Evolutionary conservation across 2,329 filamentous ascomycete species (phyloP).

Genomic region (Talaromyces atroroseus): DNA sequence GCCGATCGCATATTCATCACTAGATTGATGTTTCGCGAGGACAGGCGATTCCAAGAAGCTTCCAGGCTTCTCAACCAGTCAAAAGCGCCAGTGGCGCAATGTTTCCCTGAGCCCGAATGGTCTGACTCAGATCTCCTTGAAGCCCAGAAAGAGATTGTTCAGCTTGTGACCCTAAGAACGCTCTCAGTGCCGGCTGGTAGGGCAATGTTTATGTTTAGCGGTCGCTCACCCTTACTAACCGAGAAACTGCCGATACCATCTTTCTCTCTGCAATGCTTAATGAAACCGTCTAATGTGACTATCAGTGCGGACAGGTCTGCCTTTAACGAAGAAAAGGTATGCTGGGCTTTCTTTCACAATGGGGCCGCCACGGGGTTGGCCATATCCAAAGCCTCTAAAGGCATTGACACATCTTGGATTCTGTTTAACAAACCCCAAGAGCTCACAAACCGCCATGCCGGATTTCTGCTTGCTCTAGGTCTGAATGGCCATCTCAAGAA

Average conservation of each 20-base stretch:
- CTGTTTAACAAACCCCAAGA: slow-evolving; percentile 95
- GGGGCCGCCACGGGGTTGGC: slow-evolving; percentile 88
- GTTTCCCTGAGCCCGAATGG: slow-evolving; percentile 69
- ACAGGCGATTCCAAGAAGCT: slow-evolving; percentile 83
- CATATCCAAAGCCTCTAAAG: slow-evolving; percentile 82
- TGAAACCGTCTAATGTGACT: slow-evolving; percentile 86
- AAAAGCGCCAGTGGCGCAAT: slow-evolving; percentile 71
- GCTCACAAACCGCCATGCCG: slow-evolving; percentile 91
- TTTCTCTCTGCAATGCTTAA: slow-evolving; percentile 85
- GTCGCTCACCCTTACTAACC: slow-evolving; percentile 80
- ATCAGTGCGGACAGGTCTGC: slow-evolving; percentile 84
- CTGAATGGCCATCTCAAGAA: slow-evolving; percentile 92
- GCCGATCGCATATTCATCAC: slow-evolving; percentile 79
- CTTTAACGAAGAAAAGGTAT: slow-evolving; percentile 93
- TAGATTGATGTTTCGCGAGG: slow-evolving; percentile 81
- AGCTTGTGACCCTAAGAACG: slow-evolving; percentile 78
- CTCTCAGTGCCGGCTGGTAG: slow-evolving; percentile 83
- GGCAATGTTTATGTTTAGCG: slow-evolving; percentile 80
- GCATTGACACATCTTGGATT: slow-evolving; percentile 98
- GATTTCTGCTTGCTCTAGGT: slow-evolving; percentile 83
- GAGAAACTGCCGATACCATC: slow-evolving; percentile 86
- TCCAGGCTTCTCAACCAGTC: slow-evolving; percentile 78
- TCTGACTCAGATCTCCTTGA: slow-evolving; percentile 83
- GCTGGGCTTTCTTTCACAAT: slow-evolving; percentile 98
- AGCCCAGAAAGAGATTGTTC: slow-evolving; percentile 83